A percentile compares a stretch with the other conserved stretches of the same genome.
phyloP scores from a whole-genome alignment of 345 rosid species.

The Aquilaria sinensis region DNA sequence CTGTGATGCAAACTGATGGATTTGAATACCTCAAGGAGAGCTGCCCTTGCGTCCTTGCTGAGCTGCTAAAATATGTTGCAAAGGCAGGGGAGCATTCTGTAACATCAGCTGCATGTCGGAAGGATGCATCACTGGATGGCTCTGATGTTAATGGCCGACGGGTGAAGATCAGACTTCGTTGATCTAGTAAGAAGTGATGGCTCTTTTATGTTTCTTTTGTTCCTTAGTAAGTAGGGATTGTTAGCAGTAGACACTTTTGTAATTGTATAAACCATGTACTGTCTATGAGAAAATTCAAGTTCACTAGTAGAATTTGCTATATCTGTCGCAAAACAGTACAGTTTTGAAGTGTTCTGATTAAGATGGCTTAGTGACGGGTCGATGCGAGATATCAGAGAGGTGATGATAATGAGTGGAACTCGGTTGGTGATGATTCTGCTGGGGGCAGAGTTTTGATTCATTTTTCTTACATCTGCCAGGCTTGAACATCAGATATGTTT shows the following conservation, averaged over 20 bases:
- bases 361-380: no score
- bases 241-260: constrained; percentile 20
- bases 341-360: no score
- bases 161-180: constrained; percentile 58
- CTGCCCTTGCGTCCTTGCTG: constrained; percentile 47
- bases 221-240: constrained; percentile 9
- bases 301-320: neutral
- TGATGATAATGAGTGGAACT: no score
- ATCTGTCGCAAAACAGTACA: no score
- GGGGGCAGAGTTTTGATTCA: no score
- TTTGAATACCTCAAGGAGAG: constrained; percentile 52
- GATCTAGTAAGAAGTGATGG: constrained; percentile 13
- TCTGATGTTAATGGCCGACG: constrained; percentile 49
- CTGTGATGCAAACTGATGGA: constrained; percentile 70
- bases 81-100: constrained; percentile 43
- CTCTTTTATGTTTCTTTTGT: neutral
- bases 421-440: no score
- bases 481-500: no score
- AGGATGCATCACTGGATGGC: constrained; percentile 39
- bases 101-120: constrained; percentile 30
- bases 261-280: constrained; percentile 15
- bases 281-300: constrained; percentile 4
- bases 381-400: no score
- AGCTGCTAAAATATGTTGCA: constrained; percentile 46
- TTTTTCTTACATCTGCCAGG: no score